Percentiles rank a stretch among this genome's conserved stretches.
Evolutionary conservation across 163 green algal species (phyloP).

Genomic region (Volvox carteri): DNA sequence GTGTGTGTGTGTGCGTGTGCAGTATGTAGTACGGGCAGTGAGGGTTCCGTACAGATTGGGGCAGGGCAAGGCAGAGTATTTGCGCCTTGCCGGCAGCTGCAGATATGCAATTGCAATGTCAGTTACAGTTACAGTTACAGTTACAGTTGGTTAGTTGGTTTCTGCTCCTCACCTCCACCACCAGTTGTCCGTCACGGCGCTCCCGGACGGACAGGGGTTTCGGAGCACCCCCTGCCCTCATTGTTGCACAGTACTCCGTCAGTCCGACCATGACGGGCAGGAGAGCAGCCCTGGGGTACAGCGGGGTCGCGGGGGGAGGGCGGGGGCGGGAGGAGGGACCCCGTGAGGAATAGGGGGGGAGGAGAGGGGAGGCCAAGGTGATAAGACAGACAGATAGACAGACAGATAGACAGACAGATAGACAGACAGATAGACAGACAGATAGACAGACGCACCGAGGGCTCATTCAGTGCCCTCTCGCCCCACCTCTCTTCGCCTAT

Average conservation of each 20-base stretch:
- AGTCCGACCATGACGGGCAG: slow-evolving; percentile 70
- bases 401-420: neutral
- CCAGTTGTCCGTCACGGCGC: slow-evolving; percentile 68
- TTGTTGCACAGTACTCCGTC: slow-evolving; percentile 67
- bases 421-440: neutral
- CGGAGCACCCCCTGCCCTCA: slow-evolving; percentile 64
- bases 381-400: neutral
- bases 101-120: no score
- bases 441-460: neutral
- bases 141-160: no score
- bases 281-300: slow-evolving; percentile 52
- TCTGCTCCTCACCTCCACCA: slow-evolving; percentile 69
- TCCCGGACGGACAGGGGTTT: slow-evolving; percentile 26
- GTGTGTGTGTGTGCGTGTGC: neutral
- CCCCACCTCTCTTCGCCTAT: slow-evolving; percentile 72
- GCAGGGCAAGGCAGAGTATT: neutral
- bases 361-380: neutral
- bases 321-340: neutral
- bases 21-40: neutral
- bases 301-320: no score
- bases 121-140: no score
- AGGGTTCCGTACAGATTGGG: neutral
- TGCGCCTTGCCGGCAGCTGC: neutral
- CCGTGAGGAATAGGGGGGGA: neutral
- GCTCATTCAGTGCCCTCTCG: neutral